phyloP scores from a whole-genome alignment of 2,329 filamentous ascomycete species.

The Gnomoniopsis smithogilvyi region DNA sequence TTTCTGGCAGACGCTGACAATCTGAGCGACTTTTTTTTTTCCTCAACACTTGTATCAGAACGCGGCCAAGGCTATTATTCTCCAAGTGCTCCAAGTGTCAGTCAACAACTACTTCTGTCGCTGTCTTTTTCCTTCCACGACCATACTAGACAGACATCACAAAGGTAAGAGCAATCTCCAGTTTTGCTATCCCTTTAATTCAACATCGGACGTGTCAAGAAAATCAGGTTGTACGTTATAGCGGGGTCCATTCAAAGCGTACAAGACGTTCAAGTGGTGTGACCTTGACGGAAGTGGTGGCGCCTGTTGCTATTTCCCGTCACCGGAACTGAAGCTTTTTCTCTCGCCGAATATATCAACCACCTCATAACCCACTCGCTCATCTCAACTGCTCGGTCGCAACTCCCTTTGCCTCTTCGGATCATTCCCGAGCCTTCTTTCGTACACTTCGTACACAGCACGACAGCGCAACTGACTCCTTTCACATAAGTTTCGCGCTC shows the following conservation, averaged over 20 bases:
- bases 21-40: conserved; percentile 16
- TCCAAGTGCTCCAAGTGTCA: too few species aligned
- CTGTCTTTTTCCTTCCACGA: too few species aligned
- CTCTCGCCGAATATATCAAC: conserved; percentile 13
- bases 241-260: conserved; percentile 3
- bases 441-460: not conserved
- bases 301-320: not conserved
- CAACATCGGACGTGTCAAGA: not conserved
- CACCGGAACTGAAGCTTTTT: conserved; percentile 14
- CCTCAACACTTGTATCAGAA: not conserved
- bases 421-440: conserved; percentile 5
- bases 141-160: not conserved
- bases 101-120: too few species aligned
- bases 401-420: conserved; percentile 13
- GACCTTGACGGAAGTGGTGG: not conserved
- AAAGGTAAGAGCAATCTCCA: not conserved
- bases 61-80: not conserved
- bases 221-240: not conserved
- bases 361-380: conserved; percentile 17
- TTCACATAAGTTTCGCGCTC: not conserved
- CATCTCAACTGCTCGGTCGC: not conserved
- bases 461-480: not conserved
- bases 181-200: not conserved
- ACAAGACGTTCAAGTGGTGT: not conserved
- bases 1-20: not conserved